Base-by-base conservation (phyloP, 345 rosid genomes). In the Cochlearia excelsa region DNA sequence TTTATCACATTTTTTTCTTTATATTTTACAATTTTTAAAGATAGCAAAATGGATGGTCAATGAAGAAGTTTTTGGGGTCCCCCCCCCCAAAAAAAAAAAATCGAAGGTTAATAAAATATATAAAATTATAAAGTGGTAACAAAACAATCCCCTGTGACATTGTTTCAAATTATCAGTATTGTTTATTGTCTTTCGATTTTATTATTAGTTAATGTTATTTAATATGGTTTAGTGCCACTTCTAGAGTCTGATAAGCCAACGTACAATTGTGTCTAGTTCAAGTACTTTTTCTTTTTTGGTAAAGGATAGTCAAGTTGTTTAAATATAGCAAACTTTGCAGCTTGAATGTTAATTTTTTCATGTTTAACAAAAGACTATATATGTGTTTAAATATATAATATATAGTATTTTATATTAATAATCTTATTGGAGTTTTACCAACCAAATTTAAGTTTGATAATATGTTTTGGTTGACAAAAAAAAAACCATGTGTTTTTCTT, bases 1-100 rank as follows among this genome's bases (percentile, higher is more conserved):
- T 16, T 16, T 16, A 16, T 16, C 23, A 16, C 23, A 16, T 16
- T 16, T 16, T 16, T 16, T 16, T 16, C 23, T 16, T 16, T 16
- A 16, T 16, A 16, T 16, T 16, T 16, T 16, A 16, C 23, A 16
- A 16, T 16, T 16, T 16, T 16, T 16, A 16, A 16, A 16, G 23
- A 16, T 9, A 55, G 63, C 9, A 43, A 62, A 27, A 42, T 46
- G 67, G 58, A 54, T 62, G 74, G 68, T 62, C 74, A 56, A 69
- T 48, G 63, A 37, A 55, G 63, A 62, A 69, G 47, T 33, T 37
- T 4, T 55, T 56, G 48, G 63, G 74, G 63, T 44, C 63, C 74
- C 63, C 30, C 34, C 11, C 29, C 59, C 68, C 74, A 40, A 62
- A 69, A 69, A 27, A 62, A 55, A 16, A 16, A 16, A 16, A 16